Evolutionary conservation across 768 basidiomycete genomes (phyloP).

Genomic region (Mycena latifolia): DNA sequence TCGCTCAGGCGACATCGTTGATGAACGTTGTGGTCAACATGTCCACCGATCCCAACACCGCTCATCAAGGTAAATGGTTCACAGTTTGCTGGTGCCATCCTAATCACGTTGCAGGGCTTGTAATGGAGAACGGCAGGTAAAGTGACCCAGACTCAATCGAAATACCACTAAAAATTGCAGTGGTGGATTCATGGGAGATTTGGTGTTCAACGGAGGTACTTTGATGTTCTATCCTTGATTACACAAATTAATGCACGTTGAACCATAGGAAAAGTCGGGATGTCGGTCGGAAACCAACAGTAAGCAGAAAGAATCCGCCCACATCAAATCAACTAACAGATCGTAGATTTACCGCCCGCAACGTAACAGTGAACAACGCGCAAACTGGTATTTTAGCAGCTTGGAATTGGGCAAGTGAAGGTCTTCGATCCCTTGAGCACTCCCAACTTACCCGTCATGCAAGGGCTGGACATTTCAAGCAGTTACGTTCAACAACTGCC

Average conservation of each 20-base stretch:
- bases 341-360: conserved; percentile 66
- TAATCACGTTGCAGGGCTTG: conserved; percentile 56
- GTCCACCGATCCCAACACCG: conserved; percentile 72
- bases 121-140: conserved; percentile 86
- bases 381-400: conserved; percentile 56
- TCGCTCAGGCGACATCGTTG: conserved; percentile 82
- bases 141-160: conserved; percentile 36
- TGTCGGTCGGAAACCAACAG: conserved; percentile 89
- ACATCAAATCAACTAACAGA: not conserved
- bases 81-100: conserved; percentile 31
- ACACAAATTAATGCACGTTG: conserved; percentile 32
- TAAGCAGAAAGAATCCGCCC: conserved; percentile 44
- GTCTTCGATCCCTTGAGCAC: not conserved
- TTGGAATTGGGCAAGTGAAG: conserved; percentile 66
- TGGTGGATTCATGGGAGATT: conserved; percentile 67
- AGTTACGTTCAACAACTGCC: conserved; percentile 56
- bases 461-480: conserved; percentile 64
- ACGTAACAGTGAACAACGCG: conserved; percentile 69
- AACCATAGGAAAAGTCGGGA: conserved; percentile 70
- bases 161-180: conserved; percentile 41
- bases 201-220: conserved; percentile 68
- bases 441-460: conserved; percentile 23
- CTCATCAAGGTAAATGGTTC: conserved; percentile 69
- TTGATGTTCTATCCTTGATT: conserved; percentile 13
- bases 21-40: conserved; percentile 81